Evolutionary conservation across 345 rosid species (phyloP).

Genomic region (Syzygium aromaticum): DNA sequence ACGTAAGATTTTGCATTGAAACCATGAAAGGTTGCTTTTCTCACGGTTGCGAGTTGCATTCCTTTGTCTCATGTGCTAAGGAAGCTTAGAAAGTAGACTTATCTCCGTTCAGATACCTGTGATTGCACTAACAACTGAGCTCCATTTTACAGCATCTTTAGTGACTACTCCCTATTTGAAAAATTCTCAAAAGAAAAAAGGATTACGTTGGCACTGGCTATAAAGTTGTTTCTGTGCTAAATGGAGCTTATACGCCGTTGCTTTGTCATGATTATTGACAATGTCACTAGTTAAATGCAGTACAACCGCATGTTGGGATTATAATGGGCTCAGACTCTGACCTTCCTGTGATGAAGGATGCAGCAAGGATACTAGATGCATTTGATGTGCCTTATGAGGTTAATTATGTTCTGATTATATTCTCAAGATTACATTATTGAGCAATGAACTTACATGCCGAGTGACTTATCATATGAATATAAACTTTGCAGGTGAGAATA

Average conservation of each 20-base stretch:
- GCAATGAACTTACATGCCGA: not conserved
- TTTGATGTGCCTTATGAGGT: constrained; percentile 83
- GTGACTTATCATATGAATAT: not conserved
- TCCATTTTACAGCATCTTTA: not conserved
- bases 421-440: not conserved
- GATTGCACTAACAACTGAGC: not conserved
- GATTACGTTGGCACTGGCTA: not conserved
- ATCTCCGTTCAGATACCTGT: not conserved
- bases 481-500: constrained; percentile 50
- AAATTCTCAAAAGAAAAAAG: not conserved
- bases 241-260: not conserved
- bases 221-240: not conserved
- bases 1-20: not conserved
- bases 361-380: constrained; percentile 53
- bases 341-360: constrained; percentile 97
- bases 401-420: not conserved
- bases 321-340: constrained; percentile 97
- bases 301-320: constrained; percentile 65
- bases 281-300: constrained; percentile 21
- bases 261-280: not conserved
- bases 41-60: not conserved
- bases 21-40: not conserved
- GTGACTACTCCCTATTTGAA: not conserved
- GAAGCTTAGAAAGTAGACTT: not conserved
- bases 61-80: not conserved